Base-by-base conservation (phyloP, 1,284 basidiomycete genomes). In the Pyrrhoderma lamaoense region DNA sequence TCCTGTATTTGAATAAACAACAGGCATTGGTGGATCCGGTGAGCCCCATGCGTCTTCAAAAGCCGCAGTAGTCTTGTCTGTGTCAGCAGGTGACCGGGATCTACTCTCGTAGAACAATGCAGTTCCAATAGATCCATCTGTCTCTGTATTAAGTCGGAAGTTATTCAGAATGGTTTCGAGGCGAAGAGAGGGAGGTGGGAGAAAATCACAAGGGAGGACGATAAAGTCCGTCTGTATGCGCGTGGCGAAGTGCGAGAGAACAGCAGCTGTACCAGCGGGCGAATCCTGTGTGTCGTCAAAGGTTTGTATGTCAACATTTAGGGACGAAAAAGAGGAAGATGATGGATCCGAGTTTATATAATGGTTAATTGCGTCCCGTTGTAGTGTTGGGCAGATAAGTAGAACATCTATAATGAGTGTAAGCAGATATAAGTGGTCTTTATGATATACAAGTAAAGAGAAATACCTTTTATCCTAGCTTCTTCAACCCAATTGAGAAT, bases 121-220 rank as follows among this genome's bases (percentile, higher is more conserved):
- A 0, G 89, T 92, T 1, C 85, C 77, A 45, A 95, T 79, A 1
- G 84, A 70, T 50, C 80, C 76, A 64, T 86, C 73, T 35, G 79
- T 76, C 9, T 76, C 69, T 0, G 76, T 65, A 64, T 89, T 79
- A 2, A 79, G 73, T 31, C 93, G 79, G 66, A 94, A 94, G 61
- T 82, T 85, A 67, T 96, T 85, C 34, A 96, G 70, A 0, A 96
- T 67, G 0, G 69, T 71, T 25, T 77, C 76, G 18, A 97, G 75
- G 4, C 86, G 73, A 22, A 95, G 74, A 0, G 77, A 69, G 0
- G 82, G 72, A 0, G 90, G 85, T 8, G 92, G 83, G 16, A 93
- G 76, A 50, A 96, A 86, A 67, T 97, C 93, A 65, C 92, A 95
- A 1, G 93, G 88, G 1, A 95, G 75, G n/a, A 97, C 67, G 38